Evolutionary conservation across 805 yeast species (phyloP).

Genomic region (Debaryomyces tyrocola): DNA sequence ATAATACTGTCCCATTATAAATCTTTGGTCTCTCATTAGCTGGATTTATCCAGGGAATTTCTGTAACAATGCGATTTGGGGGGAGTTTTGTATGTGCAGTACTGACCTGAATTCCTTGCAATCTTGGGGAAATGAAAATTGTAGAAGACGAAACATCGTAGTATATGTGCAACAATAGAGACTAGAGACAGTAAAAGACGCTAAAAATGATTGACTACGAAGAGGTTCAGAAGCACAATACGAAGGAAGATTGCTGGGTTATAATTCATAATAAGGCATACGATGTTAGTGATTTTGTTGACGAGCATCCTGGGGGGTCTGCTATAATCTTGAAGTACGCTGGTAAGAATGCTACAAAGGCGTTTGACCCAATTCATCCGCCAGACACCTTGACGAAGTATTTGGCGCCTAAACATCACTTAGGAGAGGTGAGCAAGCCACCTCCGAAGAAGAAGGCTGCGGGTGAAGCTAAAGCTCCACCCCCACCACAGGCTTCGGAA

Average conservation of each 20-base stretch:
- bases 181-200: too few relatives aligned
- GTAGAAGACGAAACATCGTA: too few relatives aligned
- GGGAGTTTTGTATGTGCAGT: too few relatives aligned
- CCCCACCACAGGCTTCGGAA: not conserved
- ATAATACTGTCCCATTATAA: too few relatives aligned
- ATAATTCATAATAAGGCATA: conserved; percentile 77
- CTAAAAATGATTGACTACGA: conserved; percentile 13
- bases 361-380: conserved; percentile 89
- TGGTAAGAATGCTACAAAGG: conserved; percentile 65
- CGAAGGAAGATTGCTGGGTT: conserved; percentile 75
- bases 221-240: conserved; percentile 49
- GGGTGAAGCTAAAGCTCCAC: conserved; percentile 1
- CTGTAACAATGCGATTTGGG: too few relatives aligned
- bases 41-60: too few relatives aligned
- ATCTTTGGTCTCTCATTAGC: too few relatives aligned
- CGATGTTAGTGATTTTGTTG: conserved; percentile 65
- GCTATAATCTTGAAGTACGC: conserved; percentile 52
- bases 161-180: too few relatives aligned
- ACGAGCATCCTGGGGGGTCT: conserved; percentile 63
- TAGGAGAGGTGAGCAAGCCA: conserved; percentile 31
- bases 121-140: too few relatives aligned
- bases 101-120: too few relatives aligned
- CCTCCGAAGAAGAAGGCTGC: conserved; percentile 1
- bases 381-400: conserved; percentile 77
- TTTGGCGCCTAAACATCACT: conserved; percentile 44